Evolutionary conservation across 2,329 filamentous ascomycete genomes (phyloP).

Genomic region (Helotiales sp.): DNA sequence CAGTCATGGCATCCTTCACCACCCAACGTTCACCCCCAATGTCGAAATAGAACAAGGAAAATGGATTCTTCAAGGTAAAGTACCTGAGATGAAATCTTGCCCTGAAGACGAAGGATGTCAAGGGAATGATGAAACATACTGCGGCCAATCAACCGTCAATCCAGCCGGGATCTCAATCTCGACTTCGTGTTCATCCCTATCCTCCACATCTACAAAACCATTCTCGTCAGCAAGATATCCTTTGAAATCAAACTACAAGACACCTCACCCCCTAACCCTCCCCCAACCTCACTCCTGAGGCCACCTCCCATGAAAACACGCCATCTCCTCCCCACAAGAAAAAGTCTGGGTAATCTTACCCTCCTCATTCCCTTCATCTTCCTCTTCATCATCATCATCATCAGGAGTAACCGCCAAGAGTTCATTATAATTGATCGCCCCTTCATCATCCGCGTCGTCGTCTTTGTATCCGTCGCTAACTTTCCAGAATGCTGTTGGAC

Average conservation of each 20-base stretch:
- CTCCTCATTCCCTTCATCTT: slow-evolving; percentile 4
- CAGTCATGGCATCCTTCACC: too few species aligned
- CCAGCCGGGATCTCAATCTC: too few species aligned
- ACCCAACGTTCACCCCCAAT: too few species aligned
- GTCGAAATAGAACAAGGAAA: too few species aligned
- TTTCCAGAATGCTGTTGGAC: slow-evolving; percentile 80
- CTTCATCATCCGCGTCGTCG: background rate
- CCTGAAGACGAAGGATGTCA: too few species aligned
- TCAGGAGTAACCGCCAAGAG: background rate
- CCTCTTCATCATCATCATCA: slow-evolving; percentile 6
- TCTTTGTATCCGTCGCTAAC: slow-evolving; percentile 48
- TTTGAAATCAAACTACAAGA: background rate
- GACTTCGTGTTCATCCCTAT: background rate
- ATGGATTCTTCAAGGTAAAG: too few species aligned
- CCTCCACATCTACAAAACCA: background rate
- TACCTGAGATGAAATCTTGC: too few species aligned
- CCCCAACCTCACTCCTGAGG: too few species aligned
- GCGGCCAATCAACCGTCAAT: too few species aligned
- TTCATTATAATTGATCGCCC: background rate
- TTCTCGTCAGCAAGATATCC: background rate
- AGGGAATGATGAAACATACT: too few species aligned
- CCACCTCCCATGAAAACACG: background rate
- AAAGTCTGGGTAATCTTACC: too few species aligned
- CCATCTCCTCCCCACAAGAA: background rate
- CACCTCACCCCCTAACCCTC: background rate